Evolutionary conservation across 306 rosid genomes (phyloP).

Genomic region (Sicyos edulis): DNA sequence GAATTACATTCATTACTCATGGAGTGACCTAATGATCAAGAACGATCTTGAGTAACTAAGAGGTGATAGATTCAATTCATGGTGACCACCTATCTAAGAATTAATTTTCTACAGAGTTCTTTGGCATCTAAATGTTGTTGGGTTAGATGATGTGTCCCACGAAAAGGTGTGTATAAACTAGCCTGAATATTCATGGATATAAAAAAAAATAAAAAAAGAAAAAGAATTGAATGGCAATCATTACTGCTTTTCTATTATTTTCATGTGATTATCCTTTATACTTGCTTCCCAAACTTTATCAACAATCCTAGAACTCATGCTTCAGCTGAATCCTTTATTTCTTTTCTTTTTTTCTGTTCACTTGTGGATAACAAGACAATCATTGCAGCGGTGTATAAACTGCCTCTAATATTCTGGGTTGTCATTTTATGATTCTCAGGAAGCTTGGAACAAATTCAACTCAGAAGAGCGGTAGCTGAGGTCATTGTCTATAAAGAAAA

Average conservation of each 20-base stretch:
- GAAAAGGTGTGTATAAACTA: too few species aligned
- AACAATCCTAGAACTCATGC: background rate
- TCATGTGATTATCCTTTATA: background rate
- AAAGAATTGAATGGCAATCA: background rate
- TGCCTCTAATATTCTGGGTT: slow-evolving; percentile 6
- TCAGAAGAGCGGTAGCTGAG: slow-evolving; percentile 22
- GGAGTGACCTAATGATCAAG: too few species aligned
- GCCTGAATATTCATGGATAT: too few species aligned
- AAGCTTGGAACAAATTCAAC: slow-evolving; percentile 96
- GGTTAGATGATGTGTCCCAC: too few species aligned
- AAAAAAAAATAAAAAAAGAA: too few species aligned
- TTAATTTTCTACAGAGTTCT: too few species aligned
- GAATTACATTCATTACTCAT: background rate
- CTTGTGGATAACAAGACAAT: background rate
- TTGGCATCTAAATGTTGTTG: too few species aligned
- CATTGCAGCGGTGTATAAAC: background rate
- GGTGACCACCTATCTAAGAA: too few species aligned
- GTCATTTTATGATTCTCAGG: slow-evolving; percentile 38
- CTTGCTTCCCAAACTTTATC: background rate
- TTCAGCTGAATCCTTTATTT: too few species aligned
- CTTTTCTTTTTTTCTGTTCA: background rate
- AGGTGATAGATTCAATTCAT: too few species aligned
- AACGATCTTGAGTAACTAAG: too few species aligned
- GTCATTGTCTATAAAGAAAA: too few species aligned
- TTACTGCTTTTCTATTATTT: slow-evolving; percentile 3